Evolutionary conservation across 2,329 filamentous ascomycete genomes (phyloP).

Genomic region (Ceratocystis papillata): DNA sequence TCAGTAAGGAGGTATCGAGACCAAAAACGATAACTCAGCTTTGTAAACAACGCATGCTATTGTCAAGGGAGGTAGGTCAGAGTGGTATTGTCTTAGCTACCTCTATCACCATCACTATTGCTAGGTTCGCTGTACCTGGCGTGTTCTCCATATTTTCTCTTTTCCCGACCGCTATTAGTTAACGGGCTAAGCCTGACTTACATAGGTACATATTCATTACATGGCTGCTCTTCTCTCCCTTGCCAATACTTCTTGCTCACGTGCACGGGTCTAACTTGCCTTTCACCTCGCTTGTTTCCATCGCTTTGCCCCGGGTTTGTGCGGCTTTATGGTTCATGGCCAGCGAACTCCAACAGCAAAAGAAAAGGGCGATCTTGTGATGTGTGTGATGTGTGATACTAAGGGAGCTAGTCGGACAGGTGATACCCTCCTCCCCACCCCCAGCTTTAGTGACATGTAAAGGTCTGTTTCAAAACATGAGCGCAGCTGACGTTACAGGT

Average conservation of each 20-base stretch:
- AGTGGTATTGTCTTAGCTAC: not conserved
- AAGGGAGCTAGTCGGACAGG: not conserved
- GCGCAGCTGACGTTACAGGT: not conserved
- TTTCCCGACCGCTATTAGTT: not conserved
- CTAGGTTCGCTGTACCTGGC: not conserved
- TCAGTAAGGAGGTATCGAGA: not conserved
- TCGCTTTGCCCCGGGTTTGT: constrained; percentile 6
- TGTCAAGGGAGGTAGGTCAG: not conserved
- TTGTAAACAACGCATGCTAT: not conserved
- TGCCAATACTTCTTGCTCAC: not conserved
- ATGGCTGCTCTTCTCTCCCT: not conserved
- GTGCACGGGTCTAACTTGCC: not conserved
- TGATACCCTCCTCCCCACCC: not conserved
- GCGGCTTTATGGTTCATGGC: not conserved
- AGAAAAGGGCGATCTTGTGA: not conserved
- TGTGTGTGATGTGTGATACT: not conserved
- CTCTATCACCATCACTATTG: no score
- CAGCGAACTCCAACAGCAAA: not conserved
- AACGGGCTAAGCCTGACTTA: not conserved
- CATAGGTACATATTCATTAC: not conserved
- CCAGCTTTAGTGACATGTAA: not conserved
- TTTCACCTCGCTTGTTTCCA: not conserved
- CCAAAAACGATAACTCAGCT: not conserved
- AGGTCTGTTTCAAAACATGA: not conserved
- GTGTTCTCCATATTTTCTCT: not conserved